These are phyloP conservation scores for Petunia axillaris DNA, from an alignment of 257 asterid genomes.

Conservation along the genomic window DNA sequence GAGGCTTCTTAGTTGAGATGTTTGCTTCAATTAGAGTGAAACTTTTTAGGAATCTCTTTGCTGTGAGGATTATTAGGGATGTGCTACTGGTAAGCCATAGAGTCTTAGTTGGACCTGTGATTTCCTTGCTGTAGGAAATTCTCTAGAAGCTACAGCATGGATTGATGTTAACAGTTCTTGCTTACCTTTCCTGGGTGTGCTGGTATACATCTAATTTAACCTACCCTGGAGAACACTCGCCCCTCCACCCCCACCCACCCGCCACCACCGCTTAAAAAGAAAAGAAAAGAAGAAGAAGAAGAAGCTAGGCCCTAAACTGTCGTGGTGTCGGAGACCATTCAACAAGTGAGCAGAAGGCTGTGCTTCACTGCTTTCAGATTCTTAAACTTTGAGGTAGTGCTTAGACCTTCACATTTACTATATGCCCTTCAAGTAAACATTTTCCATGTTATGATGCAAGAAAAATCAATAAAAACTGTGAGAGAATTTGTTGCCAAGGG, in stretches of 20 bases:
- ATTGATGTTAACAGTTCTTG: background rate
- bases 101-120: background rate
- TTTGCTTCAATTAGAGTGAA: background rate
- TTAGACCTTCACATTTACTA: background rate
- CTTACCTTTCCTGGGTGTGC: background rate
- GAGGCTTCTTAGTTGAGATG: background rate
- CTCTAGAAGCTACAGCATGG: background rate
- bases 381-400: background rate
- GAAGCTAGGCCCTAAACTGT: background rate
- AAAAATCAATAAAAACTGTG: background rate
- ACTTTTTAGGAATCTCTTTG: background rate
- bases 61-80: background rate
- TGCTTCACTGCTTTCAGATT: conserved; percentile 12
- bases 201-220: conserved; percentile 12
- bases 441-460: background rate
- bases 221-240: background rate
- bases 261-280: no score
- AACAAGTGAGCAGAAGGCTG: background rate
- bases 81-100: background rate
- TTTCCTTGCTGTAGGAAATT: background rate
- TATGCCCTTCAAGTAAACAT: background rate
- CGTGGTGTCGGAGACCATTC: background rate
- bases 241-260: background rate
- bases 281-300: background rate
- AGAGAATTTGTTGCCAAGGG: background rate